These are phyloP conservation scores for Drosera capensis DNA, from an alignment of 148 eudicot species.

Conservation along the genomic window DNA sequence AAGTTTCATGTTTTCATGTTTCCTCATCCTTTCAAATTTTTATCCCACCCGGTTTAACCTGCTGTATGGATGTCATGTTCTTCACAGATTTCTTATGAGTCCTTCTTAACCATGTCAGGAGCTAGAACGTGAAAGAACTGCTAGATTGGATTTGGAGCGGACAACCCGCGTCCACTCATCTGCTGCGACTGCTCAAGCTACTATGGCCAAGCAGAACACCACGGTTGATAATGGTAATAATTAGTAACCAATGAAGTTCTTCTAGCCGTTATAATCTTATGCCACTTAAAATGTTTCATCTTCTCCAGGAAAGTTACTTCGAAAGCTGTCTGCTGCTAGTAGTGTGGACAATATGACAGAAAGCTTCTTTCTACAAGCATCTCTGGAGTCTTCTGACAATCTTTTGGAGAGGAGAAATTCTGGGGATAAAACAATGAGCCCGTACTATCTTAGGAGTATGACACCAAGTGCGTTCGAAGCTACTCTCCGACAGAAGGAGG, in stretches of 20 bases:
- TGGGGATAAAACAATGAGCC: conserved; percentile 51
- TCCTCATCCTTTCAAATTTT: too few relatives aligned
- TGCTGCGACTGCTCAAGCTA: conserved; percentile 43
- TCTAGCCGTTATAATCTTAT: neutral
- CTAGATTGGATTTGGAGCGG: conserved; percentile 68
- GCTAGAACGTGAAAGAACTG: conserved; percentile 69
- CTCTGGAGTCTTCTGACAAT: conserved; percentile 59
- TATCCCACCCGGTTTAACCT: neutral
- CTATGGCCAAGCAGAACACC: conserved; percentile 37
- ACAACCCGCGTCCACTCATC: conserved; percentile 37
- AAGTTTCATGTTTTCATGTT: too few relatives aligned
- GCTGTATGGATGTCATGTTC: neutral
- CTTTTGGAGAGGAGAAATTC: conserved; percentile 53
- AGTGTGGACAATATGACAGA: conserved; percentile 79
- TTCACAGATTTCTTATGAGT: neutral
- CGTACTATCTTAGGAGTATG: conserved; percentile 71
- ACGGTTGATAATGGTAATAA: conserved; percentile 55
- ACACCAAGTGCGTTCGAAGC: conserved; percentile 80
- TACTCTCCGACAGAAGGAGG: conserved; percentile 88
- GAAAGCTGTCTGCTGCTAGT: conserved; percentile 78
- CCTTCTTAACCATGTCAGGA: conserved; percentile 30
- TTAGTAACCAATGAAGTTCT: neutral
- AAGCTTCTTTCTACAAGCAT: conserved; percentile 84
- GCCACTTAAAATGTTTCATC: neutral
- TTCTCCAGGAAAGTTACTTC: conserved; percentile 50